phyloP scores from a whole-genome alignment of 768 basidiomycete species.

The Cystobasidium onofrii region DNA sequence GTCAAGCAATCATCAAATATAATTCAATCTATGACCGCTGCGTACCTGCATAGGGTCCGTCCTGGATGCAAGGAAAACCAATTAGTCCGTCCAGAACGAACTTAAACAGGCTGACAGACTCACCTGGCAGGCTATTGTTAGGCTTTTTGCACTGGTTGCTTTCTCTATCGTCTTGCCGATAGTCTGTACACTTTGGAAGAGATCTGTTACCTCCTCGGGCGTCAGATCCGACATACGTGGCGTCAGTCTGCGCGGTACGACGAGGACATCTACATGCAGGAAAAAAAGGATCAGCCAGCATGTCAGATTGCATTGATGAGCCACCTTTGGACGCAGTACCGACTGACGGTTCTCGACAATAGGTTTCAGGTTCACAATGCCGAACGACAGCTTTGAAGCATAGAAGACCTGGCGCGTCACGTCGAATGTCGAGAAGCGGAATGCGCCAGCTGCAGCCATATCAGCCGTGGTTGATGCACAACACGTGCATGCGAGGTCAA shows the following conservation, averaged over 20 bases:
- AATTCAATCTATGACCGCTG: too few relatives aligned
- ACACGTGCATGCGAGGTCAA: neutral
- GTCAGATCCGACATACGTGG: conserved; percentile 53
- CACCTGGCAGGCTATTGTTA: conserved; percentile 88
- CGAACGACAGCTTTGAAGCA: conserved; percentile 2
- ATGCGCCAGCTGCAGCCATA: conserved; percentile 37
- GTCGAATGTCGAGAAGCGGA: conserved; percentile 30
- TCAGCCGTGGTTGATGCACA: neutral
- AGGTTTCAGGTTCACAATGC: conserved; percentile 31
- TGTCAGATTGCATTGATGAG: neutral
- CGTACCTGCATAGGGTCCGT: conserved; percentile 37
- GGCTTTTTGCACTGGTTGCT: conserved; percentile 67
- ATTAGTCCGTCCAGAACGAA: neutral
- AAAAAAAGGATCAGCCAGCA: neutral
- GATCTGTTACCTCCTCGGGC: conserved; percentile 60
- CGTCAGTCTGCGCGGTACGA: conserved; percentile 53
- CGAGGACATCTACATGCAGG: conserved; percentile 52
- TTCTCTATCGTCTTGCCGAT: conserved; percentile 73
- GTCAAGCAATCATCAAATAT: too few relatives aligned
- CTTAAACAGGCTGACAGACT: conserved; percentile 11
- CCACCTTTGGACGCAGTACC: neutral
- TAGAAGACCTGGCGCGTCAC: conserved; percentile 34
- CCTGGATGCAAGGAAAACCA: conserved; percentile 20
- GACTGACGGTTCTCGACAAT: conserved; percentile 24
- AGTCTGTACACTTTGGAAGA: conserved; percentile 69